Base-by-base conservation (phyloP, 345 rosid genomes). In the Citrus hindsii region DNA sequence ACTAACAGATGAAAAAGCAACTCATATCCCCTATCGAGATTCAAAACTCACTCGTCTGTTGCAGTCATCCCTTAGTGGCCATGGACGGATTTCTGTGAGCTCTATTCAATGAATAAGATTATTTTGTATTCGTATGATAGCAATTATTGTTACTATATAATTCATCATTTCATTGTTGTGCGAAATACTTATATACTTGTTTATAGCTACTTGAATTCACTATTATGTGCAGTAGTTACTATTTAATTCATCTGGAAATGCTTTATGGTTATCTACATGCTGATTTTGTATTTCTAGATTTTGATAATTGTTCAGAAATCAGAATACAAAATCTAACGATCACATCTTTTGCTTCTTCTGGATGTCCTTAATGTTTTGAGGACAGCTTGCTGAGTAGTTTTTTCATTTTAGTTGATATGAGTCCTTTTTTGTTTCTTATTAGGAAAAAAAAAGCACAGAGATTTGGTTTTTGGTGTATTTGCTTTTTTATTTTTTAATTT, bases 21-120 rank as follows among this genome's bases (percentile, higher is more conserved):
- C 90, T 33, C 95, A 91, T 81, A 62, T 91, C 80, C 93, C 95
- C 37, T 91, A 89, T 67, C 87, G 95, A 62, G 95, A 91, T 86
- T 91, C 95, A 79, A 91, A 89, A 82, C 89, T 91, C 78, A 89
- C 95, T 2, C 89, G 95, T 71, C 81, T 91, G 55, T 79, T 91
- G 86, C 95, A 88, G 84, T 88, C 95, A 71, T 89, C 93, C 69
- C 93, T 91, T 38, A 89, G 93, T 79, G 95, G 95, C 69, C 85
- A 86, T 84, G 95, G 93, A 28, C 86, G 86, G 67, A 75, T 88
- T 62, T 91, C 95, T 86, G 95, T 89, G 85, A 86, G 93, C 76
- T 70, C 32, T 67, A 21, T 64, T 67, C 48, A 71, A 38, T 38
- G 68, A 9, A 56, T 42, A 53, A 18, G 42, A 67, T 73, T 42